Conservation (phyloP, 225 moss, liverwort and hornwort genomes). For the Pseudoscleropodium purum region DNA sequence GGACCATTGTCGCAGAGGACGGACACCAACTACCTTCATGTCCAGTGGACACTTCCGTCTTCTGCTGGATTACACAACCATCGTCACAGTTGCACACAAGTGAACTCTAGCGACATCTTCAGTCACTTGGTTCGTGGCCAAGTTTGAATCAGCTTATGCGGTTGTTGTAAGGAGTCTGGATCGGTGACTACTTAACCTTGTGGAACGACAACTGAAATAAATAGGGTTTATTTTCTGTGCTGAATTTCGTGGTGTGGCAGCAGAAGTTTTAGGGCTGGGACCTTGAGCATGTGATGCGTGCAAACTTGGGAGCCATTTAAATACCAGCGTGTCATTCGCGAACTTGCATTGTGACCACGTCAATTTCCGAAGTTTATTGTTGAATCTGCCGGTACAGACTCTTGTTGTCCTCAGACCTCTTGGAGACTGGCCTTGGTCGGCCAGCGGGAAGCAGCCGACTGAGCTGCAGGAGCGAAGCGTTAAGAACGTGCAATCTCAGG, state of each 20-base stretch:
- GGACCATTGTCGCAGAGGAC: not conserved
- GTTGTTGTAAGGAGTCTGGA: not conserved
- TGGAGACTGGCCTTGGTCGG: not conserved
- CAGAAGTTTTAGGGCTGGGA: not conserved
- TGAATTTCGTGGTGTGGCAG: not conserved
- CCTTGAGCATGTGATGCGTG: not conserved
- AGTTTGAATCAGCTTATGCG: not conserved
- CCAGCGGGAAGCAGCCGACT: not conserved
- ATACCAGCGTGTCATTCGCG: not conserved
- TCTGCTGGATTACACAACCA: not conserved
- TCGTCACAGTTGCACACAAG: not conserved
- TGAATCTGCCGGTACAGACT: not conserved
- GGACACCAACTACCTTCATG: not conserved
- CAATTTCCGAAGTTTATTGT: not conserved
- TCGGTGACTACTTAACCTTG: not conserved
- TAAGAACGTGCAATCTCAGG: not conserved
- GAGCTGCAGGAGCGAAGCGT: not conserved
- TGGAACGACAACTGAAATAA: not conserved
- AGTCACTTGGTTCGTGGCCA: not conserved
- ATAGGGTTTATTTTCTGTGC: not conserved
- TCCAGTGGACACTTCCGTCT: not conserved
- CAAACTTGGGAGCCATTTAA: not conserved
- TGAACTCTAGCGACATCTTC: not conserved
- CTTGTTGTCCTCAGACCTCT: not conserved
- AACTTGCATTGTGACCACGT: not conserved